Conservation (phyloP, 371 early-diverging fungal species). For the Zychaea mexicana region DNA sequence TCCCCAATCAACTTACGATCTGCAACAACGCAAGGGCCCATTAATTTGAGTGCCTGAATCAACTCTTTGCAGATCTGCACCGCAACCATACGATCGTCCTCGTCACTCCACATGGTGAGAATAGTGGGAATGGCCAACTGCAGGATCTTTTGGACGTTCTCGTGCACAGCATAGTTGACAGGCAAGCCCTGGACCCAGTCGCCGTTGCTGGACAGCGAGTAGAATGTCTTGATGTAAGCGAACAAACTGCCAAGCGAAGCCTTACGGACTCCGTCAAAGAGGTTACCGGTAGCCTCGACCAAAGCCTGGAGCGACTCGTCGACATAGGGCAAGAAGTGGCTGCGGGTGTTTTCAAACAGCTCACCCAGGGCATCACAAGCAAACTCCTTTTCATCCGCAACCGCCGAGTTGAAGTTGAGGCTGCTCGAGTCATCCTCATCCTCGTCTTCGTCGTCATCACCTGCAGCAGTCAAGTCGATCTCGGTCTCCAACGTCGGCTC, state of each 20-base stretch:
- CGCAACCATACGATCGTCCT: conserved; percentile 79
- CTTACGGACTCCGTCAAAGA: conserved; percentile 82
- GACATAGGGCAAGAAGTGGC: conserved; percentile 82
- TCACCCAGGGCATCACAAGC: conserved; percentile 86
- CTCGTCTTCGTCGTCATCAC: conserved; percentile 20
- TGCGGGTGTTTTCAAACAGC: conserved; percentile 73
- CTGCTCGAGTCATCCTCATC: conserved; percentile 18
- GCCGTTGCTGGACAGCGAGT: conserved; percentile 56
- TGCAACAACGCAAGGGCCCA: conserved; percentile 81
- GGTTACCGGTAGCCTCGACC: conserved; percentile 64
- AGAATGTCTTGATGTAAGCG: conserved; percentile 72
- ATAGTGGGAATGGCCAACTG: conserved; percentile 67
- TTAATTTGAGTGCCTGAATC: conserved; percentile 65
- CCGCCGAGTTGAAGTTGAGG: conserved; percentile 64
- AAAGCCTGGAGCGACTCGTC: conserved; percentile 65
- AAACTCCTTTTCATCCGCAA: conserved; percentile 89
- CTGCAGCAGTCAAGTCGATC: conserved; percentile 37
- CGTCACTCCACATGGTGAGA: conserved; percentile 75
- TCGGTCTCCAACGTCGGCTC: conserved; percentile 49
- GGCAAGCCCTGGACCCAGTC: conserved; percentile 77
- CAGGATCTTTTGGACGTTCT: conserved; percentile 70
- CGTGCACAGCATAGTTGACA: conserved; percentile 63
- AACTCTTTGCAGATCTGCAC: conserved; percentile 77
- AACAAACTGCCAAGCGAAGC: conserved; percentile 70
- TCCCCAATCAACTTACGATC: conserved; percentile 48